A percentile compares a stretch with the other conserved stretches of the same genome.
These are phyloP conservation scores for Nyssa sinensis DNA, from an alignment of 148 eudicot species.

Conservation along the genomic window DNA sequence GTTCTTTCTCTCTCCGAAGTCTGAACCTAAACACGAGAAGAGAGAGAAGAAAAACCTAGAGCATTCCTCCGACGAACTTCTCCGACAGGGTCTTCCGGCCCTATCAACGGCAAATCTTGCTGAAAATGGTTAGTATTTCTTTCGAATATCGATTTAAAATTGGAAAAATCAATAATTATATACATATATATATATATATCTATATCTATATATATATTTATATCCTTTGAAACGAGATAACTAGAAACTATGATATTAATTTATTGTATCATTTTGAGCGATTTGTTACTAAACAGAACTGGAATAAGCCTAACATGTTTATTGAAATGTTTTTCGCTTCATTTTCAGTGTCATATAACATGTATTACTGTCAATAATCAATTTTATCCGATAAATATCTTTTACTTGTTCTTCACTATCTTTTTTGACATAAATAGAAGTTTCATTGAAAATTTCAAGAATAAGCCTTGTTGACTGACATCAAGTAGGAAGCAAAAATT, in stretches of 20 bases:
- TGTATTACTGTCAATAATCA: not conserved
- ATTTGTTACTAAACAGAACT: not conserved
- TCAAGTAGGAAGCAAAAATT: not conserved
- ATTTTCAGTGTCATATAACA: too few relatives aligned
- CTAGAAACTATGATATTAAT: not conserved
- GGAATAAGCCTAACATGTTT: not conserved
- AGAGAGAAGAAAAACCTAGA: not conserved
- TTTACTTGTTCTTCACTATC: not conserved
- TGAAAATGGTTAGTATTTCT: conserved; percentile 10
- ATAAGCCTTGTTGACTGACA: not conserved
- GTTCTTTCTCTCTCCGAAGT: too few relatives aligned
- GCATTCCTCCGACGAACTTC: not conserved
- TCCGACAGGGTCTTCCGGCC: not conserved
- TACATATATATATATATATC: not conserved
- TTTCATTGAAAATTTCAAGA: not conserved
- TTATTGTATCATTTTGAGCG: not conserved
- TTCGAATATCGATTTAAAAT: not conserved
- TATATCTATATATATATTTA: too few relatives aligned
- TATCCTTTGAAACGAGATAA: not conserved
- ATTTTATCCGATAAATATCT: too few relatives aligned
- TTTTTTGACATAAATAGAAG: too few relatives aligned
- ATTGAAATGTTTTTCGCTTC: not conserved
- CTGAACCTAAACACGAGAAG: too few relatives aligned
- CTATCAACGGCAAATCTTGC: not conserved
- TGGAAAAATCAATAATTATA: not conserved